Percentiles rank a stretch among this genome's conserved stretches.
phyloP scores from a whole-genome alignment of 495 filamentous ascomycete species.

The Xylaria scruposa region DNA sequence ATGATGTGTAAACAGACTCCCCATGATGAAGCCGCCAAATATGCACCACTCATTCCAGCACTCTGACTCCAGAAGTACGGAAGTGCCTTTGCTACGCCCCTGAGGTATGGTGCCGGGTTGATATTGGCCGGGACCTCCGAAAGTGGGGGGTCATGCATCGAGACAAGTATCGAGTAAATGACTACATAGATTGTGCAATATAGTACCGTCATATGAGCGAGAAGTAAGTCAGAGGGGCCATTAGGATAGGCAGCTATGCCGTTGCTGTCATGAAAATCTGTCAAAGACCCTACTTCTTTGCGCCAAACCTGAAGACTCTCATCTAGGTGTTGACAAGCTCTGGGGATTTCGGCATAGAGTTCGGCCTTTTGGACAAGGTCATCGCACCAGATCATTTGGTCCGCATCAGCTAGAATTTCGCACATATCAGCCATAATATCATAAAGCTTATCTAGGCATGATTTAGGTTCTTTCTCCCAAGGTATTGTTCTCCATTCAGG shows the following conservation, averaged over 20 bases:
- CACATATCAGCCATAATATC: conserved; percentile 38
- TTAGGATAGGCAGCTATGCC: background rate
- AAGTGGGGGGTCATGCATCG: conserved; percentile 10
- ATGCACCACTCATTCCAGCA: conserved; percentile 17
- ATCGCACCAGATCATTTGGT: conserved; percentile 26
- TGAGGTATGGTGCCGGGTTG: background rate
- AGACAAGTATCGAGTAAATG: conserved; percentile 14
- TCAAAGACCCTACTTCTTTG: conserved; percentile 3
- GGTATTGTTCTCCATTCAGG: conserved; percentile 38
- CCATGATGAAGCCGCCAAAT: conserved; percentile 17
- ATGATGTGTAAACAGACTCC: conserved; percentile 6
- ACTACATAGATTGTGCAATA: conserved; percentile 9
- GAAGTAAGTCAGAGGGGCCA: background rate
- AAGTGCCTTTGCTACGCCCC: conserved; percentile 16
- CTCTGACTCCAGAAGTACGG: conserved; percentile 20
- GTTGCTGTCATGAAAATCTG: background rate
- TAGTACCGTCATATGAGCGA: conserved; percentile 23
- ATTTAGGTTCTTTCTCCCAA: conserved; percentile 33
- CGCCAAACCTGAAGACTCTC: conserved; percentile 16
- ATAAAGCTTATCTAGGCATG: conserved; percentile 34
- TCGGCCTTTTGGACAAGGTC: conserved; percentile 11
- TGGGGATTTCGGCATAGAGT: background rate
- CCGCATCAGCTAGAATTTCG: conserved; percentile 31
- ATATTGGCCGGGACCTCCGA: conserved; percentile 1
- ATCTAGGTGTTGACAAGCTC: conserved; percentile 10